Conservation (phyloP, 2,329 filamentous ascomycete species). For the Gyromitra esculenta region DNA sequence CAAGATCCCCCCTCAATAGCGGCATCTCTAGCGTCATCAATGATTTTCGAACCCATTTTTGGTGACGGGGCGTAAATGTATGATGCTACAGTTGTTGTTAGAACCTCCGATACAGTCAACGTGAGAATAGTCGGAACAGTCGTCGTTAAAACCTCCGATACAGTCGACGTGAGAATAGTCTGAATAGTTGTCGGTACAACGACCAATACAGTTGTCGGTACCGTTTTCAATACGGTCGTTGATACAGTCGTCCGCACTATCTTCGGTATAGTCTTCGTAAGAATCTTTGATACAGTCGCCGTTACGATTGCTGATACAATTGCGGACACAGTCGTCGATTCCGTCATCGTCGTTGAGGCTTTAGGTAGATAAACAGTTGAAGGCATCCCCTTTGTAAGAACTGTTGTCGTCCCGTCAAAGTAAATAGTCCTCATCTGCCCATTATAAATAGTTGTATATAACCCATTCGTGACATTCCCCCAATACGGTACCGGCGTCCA, state of each 20-base stretch:
- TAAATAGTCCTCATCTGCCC: conserved; percentile 15
- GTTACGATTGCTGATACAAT: background rate
- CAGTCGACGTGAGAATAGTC: background rate
- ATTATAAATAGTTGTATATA: background rate
- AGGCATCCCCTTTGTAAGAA: background rate
- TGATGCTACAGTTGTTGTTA: background rate
- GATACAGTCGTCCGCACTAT: background rate
- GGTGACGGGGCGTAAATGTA: background rate
- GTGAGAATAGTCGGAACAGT: background rate
- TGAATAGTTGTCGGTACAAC: background rate
- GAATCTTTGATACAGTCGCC: background rate
- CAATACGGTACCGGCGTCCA: conserved; percentile 14
- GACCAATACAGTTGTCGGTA: background rate
- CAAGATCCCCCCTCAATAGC: background rate
- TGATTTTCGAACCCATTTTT: background rate
- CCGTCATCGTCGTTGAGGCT: background rate
- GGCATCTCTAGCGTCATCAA: background rate
- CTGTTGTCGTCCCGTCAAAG: conserved; percentile 1
- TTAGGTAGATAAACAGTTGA: background rate
- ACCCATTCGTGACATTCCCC: background rate
- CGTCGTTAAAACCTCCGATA: background rate
- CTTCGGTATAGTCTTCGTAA: background rate
- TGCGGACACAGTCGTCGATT: background rate
- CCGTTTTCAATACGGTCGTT: background rate
- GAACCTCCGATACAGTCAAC: background rate